Base-by-base conservation (phyloP, 2,329 filamentous ascomycete species). In the Teratosphaeria gauchensis region DNA sequence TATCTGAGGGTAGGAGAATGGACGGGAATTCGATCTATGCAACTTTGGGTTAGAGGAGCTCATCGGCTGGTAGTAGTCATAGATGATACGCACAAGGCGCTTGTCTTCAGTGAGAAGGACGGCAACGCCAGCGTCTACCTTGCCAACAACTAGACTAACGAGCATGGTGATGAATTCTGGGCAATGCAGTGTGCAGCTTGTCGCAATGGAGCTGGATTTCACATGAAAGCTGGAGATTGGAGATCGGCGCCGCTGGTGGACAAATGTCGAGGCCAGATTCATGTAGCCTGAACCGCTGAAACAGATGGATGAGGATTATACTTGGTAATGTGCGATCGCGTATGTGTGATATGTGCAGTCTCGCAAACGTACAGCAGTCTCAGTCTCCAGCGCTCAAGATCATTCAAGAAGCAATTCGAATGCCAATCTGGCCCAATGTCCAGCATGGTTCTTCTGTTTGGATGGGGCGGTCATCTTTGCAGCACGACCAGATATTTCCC, bases 111-210 rank as follows among this genome's bases (percentile, higher is more conserved):
- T 99, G 71, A 99, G 80, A 58, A 99, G 86, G 62, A 99, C 94
- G 55, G 94, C 95, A 72, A 99, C 92, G 76, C 94, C 94, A 70
- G 94, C 94, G 77, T 99, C 94, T 77, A 99, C 94, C 80, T 99
- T 99, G 80, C 94, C 94, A 76, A 99, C 94, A 55, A 92, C 97
- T 73, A 99, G 83, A 66, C 94, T 97, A 77, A 99, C 90, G 71
- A 97, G 83, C 94, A 99, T 97, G 55, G 73, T 82, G 58, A n/a
- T 21, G n/a, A 19, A 4, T 48, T 3, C 4, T 48, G 19, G 5
- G n/a, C 42, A 24, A 21, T n/a, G 16, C 19, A 19, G 19, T 19
- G 19, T 21, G 19, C n/a, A 48, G 5, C 16, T n/a, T 2, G 42
- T 48, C 6, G 42, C 19, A 21, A 48, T 48, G 4, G 9, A 21